phyloP scores from a whole-genome alignment of 345 rosid species.

The Limnanthes douglasii region DNA sequence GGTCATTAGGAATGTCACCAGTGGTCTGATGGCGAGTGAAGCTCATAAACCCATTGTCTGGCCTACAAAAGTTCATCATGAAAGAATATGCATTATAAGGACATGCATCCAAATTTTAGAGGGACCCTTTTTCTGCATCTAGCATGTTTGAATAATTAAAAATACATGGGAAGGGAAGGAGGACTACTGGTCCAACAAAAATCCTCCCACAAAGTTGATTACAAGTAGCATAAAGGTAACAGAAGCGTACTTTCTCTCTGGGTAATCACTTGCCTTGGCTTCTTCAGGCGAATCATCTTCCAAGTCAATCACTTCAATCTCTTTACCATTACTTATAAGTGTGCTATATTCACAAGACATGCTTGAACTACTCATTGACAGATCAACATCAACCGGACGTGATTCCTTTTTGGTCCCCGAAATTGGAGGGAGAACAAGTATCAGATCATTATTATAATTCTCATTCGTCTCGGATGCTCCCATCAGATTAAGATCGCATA shows the following conservation, averaged over 20 bases:
- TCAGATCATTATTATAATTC: constrained; percentile 24
- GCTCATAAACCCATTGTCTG: constrained; percentile 33
- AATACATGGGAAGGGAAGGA: constrained; percentile 1
- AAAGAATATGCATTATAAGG: constrained; percentile 6
- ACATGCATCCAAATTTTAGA: not conserved
- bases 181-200: too few relatives aligned
- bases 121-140: not conserved
- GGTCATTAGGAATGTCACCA: constrained; percentile 38
- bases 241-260: constrained; percentile 45
- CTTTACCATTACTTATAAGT: constrained; percentile 33
- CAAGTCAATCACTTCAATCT: constrained; percentile 81
- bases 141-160: not conserved
- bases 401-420: constrained; percentile 28
- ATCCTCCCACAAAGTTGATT: too few relatives aligned
- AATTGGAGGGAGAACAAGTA: constrained; percentile 18
- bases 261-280: constrained; percentile 30
- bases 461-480: constrained; percentile 51
- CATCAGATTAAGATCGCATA: constrained; percentile 82
- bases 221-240: not conserved
- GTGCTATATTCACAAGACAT: constrained; percentile 32
- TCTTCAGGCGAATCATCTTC: constrained; percentile 58
- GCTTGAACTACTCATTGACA: constrained; percentile 57
- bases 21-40: constrained; percentile 22
- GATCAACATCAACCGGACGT: constrained; percentile 47
- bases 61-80: constrained; percentile 29